Conservation (phyloP, 2,329 filamentous ascomycete genomes). For the Penicillium brasilianum region DNA sequence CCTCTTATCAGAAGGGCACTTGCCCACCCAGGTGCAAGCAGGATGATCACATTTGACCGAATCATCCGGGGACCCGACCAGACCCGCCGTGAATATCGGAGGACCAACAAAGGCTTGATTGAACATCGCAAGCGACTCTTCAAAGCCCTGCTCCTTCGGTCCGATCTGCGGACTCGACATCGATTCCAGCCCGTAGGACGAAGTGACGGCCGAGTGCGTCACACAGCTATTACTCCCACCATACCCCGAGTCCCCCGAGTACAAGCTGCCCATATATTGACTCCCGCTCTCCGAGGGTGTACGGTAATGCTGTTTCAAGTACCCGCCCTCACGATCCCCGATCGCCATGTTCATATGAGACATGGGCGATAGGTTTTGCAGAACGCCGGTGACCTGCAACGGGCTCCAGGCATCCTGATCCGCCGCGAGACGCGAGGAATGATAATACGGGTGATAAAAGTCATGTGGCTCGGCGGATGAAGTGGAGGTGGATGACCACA, state of each 20-base stretch:
- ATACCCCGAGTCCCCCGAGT: slow-evolving; percentile 45
- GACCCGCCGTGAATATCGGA: slow-evolving; percentile 17
- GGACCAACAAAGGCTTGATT: slow-evolving; percentile 24
- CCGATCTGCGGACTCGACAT: slow-evolving; percentile 35
- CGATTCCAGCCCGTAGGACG: slow-evolving; percentile 36
- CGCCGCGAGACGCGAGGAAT: slow-evolving; percentile 25
- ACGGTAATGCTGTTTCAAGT: slow-evolving; percentile 34
- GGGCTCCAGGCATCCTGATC: slow-evolving; percentile 42
- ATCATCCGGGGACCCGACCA: slow-evolving; percentile 51
- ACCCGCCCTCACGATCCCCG: slow-evolving; percentile 30
- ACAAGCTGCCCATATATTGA: slow-evolving; percentile 36
- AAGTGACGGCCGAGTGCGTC: slow-evolving; percentile 36
- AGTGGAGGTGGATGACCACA: slow-evolving; percentile 27
- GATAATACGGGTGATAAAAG: slow-evolving; percentile 32
- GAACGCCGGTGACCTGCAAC: slow-evolving; percentile 37
- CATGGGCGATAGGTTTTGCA: slow-evolving; percentile 21
- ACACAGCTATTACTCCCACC: slow-evolving; percentile 36
- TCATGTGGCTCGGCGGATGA: slow-evolving; percentile 27
- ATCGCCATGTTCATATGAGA: slow-evolving; percentile 28
- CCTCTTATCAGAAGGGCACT: slow-evolving; percentile 50
- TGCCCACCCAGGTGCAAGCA: slow-evolving; percentile 42
- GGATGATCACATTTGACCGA: slow-evolving; percentile 39
- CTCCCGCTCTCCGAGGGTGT: slow-evolving; percentile 41
- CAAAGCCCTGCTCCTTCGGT: slow-evolving; percentile 30
- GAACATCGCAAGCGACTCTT: slow-evolving; percentile 25